phyloP scores from a whole-genome alignment of 73 alveolate species.

The Paraurostyla sp. region DNA sequence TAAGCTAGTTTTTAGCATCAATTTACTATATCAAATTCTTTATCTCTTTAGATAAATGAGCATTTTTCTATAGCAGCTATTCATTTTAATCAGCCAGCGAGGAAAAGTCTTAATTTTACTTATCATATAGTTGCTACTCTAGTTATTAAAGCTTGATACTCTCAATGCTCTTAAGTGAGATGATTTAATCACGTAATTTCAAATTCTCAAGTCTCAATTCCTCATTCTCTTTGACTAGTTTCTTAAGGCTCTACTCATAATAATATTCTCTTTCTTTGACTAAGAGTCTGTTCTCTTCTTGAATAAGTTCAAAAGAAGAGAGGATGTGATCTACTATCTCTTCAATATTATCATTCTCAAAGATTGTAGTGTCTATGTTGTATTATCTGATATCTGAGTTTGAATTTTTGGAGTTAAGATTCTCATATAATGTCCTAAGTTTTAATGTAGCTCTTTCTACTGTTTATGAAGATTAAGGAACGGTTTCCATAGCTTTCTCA shows the following conservation, averaged over 20 bases:
- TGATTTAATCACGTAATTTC: slow-evolving; percentile 16
- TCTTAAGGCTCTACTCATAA: slow-evolving; percentile 38
- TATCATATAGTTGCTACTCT: slow-evolving; percentile 20
- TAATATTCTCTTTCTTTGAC: slow-evolving; percentile 36
- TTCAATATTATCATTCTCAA: slow-evolving; percentile 33
- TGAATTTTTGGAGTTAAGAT: background rate
- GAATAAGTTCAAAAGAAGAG: background rate
- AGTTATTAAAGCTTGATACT: background rate
- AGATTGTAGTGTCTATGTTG: no score
- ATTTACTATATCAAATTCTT: background rate
- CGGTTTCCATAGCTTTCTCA: no score
- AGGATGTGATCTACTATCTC: slow-evolving; percentile 28
- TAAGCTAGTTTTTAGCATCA: background rate
- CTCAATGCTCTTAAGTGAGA: slow-evolving; percentile 34
- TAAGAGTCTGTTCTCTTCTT: slow-evolving; percentile 40
- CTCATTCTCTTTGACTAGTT: slow-evolving; percentile 26
- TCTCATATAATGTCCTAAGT: slow-evolving; percentile 9
- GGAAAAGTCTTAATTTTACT: background rate
- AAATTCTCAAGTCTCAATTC: background rate
- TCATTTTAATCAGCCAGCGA: slow-evolving; percentile 28
- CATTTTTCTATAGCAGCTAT: background rate
- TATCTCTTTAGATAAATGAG: background rate
- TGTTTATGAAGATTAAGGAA: background rate
- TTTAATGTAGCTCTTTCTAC: slow-evolving; percentile 13
- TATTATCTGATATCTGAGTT: slow-evolving; percentile 16